A percentile compares a stretch with the other conserved stretches of the same genome.
phyloP scores from a whole-genome alignment of 202 grass and related monocot species.

The Setaria viridis region DNA sequence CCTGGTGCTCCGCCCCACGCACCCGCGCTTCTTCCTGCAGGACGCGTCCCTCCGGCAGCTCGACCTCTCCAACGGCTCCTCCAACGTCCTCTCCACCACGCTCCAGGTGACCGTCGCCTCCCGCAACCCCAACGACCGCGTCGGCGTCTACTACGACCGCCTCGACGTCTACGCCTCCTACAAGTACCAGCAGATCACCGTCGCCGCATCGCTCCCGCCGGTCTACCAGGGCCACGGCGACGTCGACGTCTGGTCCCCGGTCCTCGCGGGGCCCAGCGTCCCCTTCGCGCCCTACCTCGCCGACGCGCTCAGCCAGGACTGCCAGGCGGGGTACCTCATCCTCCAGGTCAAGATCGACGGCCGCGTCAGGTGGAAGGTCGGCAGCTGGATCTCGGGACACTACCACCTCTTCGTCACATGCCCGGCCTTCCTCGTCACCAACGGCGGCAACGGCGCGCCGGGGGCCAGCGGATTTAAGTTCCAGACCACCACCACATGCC shows the following conservation, averaged over 20 bases:
- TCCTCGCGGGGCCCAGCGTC: conserved; percentile 51
- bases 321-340: conserved; percentile 56
- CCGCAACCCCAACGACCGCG: conserved; percentile 77
- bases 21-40: conserved; percentile 76
- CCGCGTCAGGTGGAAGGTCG: conserved; percentile 80
- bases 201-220: conserved; percentile 46
- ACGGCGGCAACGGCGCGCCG: conserved; percentile 15
- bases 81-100: conserved; percentile 47
- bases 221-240: conserved; percentile 78
- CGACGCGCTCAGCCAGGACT: conserved; percentile 52
- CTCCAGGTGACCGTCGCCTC: conserved; percentile 79
- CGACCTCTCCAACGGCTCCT: conserved; percentile 49
- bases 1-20: conserved; percentile 75
- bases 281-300: conserved; percentile 76
- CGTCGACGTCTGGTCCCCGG: conserved; percentile 72
- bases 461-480: conserved; percentile 56
- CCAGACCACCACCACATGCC: conserved; percentile 74
- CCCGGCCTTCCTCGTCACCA: conserved; percentile 61
- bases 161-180: conserved; percentile 74
- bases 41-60: conserved; percentile 60
- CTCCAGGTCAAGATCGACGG: conserved; percentile 80
- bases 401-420: conserved; percentile 86
- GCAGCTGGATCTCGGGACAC: conserved; percentile 64
- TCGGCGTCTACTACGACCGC: conserved; percentile 86
- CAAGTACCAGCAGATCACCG: conserved; percentile 84